Evolutionary conservation across 2,329 filamentous ascomycete species (phyloP).

Genomic region (Pseudogymnoascus destructans): DNA sequence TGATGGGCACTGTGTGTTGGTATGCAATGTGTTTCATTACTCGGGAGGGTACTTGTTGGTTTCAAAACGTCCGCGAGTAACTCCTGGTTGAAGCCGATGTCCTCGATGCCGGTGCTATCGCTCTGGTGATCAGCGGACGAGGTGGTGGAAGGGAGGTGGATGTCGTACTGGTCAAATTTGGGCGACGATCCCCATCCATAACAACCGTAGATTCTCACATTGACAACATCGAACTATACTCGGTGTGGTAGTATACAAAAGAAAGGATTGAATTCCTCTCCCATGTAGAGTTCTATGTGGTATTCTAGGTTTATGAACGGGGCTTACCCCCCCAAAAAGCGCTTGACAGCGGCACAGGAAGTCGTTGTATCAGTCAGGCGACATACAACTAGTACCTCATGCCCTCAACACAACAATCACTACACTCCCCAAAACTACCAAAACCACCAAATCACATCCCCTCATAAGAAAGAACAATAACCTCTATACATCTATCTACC

Average conservation of each 20-base stretch:
- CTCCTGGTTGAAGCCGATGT: background rate
- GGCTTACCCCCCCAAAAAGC: background rate
- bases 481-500: constrained; percentile 4
- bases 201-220: background rate
- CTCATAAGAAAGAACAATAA: background rate
- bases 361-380: background rate
- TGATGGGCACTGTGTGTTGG: background rate
- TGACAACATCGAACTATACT: background rate
- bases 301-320: background rate
- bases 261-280: background rate
- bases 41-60: background rate
- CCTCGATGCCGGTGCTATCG: background rate
- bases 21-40: background rate
- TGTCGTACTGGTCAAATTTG: background rate
- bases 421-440: background rate
- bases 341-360: background rate
- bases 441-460: background rate
- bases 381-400: background rate
- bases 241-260: background rate
- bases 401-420: background rate
- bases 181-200: background rate
- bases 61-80: background rate
- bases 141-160: background rate
- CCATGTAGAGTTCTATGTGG: background rate
- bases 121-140: background rate